These are phyloP conservation scores for Botrytis aclada DNA, from an alignment of 2,329 filamentous ascomycete species.

Conservation along the genomic window DNA sequence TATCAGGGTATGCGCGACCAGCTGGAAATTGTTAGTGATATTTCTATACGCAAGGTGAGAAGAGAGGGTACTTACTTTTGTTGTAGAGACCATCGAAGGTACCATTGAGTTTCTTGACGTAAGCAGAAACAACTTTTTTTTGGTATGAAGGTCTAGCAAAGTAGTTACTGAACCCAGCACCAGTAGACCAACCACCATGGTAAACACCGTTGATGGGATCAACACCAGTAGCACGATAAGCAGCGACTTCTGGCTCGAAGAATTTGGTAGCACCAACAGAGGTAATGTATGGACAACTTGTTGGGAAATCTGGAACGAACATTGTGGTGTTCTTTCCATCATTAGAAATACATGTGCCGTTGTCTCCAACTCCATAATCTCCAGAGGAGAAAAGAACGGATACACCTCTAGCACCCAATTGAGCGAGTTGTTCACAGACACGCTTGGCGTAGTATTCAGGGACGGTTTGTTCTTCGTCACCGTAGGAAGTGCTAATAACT, in stretches of 20 bases:
- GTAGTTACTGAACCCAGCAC: constrained; percentile 52
- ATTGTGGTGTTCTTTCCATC: constrained; percentile 53
- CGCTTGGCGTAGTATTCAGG: constrained; percentile 50
- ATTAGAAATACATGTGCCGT: constrained; percentile 47
- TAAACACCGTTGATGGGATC: constrained; percentile 38
- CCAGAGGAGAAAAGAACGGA: constrained; percentile 52
- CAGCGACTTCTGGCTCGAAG: constrained; percentile 31
- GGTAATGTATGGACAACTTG: constrained; percentile 40
- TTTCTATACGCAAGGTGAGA: neutral
- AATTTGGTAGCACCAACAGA: constrained; percentile 27
- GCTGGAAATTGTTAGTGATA: constrained; percentile 16
- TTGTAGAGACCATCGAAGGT: constrained; percentile 49
- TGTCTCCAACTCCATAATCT: constrained; percentile 47
- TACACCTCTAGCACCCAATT: constrained; percentile 53
- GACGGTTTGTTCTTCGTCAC: constrained; percentile 56
- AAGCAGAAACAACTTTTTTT: constrained; percentile 41
- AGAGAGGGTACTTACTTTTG: constrained; percentile 20
- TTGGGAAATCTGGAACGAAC: constrained; percentile 56
- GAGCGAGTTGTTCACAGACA: constrained; percentile 53
- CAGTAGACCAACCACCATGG: constrained; percentile 40
- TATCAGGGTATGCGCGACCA: constrained; percentile 51
- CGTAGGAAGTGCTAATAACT: constrained; percentile 57
- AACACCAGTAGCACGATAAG: constrained; percentile 33
- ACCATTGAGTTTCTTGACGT: constrained; percentile 43
- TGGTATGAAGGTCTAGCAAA: constrained; percentile 49